Evolutionary conservation across 495 filamentous ascomycete species (phyloP).

Genomic region (Oleoguttula mirabilis): DNA sequence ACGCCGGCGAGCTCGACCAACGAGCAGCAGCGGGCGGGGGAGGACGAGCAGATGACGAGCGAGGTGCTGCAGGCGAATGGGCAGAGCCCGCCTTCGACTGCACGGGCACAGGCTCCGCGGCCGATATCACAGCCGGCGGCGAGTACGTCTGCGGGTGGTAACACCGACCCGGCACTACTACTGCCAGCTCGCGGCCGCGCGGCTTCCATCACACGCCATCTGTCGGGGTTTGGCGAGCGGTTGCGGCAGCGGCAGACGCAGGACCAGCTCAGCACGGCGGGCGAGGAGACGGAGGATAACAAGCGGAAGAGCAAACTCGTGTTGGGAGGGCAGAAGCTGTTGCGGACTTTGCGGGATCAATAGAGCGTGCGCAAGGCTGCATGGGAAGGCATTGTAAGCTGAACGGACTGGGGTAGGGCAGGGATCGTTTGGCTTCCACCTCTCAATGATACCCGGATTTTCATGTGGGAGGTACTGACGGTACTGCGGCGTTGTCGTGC

Average conservation of each 20-base stretch:
- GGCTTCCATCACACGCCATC: constrained; percentile 5
- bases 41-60: constrained; percentile 4
- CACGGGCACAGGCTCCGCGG: too few relatives aligned
- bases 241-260: constrained; percentile 13
- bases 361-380: neutral
- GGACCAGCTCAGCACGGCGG: neutral
- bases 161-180: too few relatives aligned
- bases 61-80: constrained; percentile 1
- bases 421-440: neutral
- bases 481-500: neutral
- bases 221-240: constrained; percentile 21
- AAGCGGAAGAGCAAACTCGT: constrained; percentile 20
- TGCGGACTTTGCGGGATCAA: constrained; percentile 14
- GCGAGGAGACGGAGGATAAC: constrained; percentile 13
- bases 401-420: too few relatives aligned
- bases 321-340: constrained; percentile 20
- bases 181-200: constrained; percentile 13
- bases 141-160: too few relatives aligned
- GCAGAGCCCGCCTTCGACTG: too few relatives aligned
- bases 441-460: neutral
- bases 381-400: neutral
- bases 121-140: too few relatives aligned
- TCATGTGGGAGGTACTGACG: neutral
- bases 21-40: neutral
- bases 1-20: constrained; percentile 3